Evolutionary conservation across 352 stramenopile genomes (phyloP), one percentile per base, ranked within the genome.

Genomic region (Phytophthora chlamydospora): DNA sequence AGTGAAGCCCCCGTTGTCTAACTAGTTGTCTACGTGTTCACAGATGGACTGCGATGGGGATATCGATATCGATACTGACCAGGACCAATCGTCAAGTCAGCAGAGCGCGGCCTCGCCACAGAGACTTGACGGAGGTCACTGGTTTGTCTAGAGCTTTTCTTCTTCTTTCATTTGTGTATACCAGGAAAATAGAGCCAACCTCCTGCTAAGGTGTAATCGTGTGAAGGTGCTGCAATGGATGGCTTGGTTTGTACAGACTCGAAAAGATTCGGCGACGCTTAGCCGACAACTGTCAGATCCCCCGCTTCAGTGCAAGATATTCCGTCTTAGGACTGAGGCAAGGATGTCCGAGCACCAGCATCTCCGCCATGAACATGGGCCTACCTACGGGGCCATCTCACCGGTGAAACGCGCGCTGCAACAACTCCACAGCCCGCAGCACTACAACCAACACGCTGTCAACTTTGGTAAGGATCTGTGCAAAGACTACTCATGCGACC

Each of bases 361-460:
- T 64, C 61, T 75, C 38, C 66, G 45, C 39, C 54, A 50, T 32
- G 54, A 67, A 10, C 52, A 64, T n/a, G 50, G 52, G 27, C 2
- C 29, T 19, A 71, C 45, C 24, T 75, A 71, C 38, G 66, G 61
- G 2, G 40, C 66, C 3, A 46, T 75, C 4, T 62, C 57, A 16
- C 66, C 66, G n/a, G 29, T 75, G 29, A 75, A 76, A 32, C 62
- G 48, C 19, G 43, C 58, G 16, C 46, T 65, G 44, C 61, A 68
- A 17, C 66, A 71, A 27, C 17, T 70, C 17, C 50, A 46, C 14
- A 63, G 42, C 41, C 61, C 62, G 16, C 31, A 36, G 42, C 40
- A 74, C 29, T 45, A 53, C n/a, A 60, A 54, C 17, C 46, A 58
- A 5, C 57, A 75, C 21, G 27, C 62, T 16, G 36, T 76, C 13